phyloP scores from a whole-genome alignment of 306 rosid genomes.

The Prunus kanzakura region DNA sequence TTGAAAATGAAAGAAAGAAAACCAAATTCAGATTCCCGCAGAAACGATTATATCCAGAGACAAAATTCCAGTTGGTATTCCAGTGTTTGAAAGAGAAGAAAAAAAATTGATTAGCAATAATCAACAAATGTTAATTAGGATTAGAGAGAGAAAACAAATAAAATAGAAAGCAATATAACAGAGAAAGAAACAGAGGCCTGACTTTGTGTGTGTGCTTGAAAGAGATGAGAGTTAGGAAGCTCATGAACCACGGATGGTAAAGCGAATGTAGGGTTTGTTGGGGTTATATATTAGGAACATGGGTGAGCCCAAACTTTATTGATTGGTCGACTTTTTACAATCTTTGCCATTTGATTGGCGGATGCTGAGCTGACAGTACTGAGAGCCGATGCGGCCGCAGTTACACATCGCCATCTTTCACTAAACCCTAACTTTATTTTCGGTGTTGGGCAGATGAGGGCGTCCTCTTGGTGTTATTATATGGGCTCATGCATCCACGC shows the following conservation, averaged over 20 bases:
- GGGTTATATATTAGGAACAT: constrained; percentile 22
- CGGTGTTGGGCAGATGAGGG: not conserved
- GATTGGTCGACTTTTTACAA: constrained; percentile 23
- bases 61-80: not conserved
- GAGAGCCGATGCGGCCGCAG: constrained; percentile 22
- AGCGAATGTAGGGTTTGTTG: constrained; percentile 18
- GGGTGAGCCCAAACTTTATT: constrained; percentile 17
- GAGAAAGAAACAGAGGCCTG: not conserved
- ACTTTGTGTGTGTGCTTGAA: not conserved
- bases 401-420: constrained; percentile 38
- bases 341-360: constrained; percentile 43
- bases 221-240: constrained; percentile 18
- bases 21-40: not conserved
- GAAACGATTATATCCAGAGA: not conserved
- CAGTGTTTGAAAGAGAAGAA: not conserved
- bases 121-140: not conserved
- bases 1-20: not conserved
- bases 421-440: constrained; percentile 48
- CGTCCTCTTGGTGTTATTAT: not conserved
- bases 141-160: not conserved
- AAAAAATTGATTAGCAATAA: not conserved
- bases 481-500: constrained; percentile 7
- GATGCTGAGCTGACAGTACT: constrained; percentile 53
- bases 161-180: not conserved
- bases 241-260: constrained; percentile 11